Conservation (phyloP, 2,329 filamentous ascomycete genomes). For the Penicillium sp. region DNA sequence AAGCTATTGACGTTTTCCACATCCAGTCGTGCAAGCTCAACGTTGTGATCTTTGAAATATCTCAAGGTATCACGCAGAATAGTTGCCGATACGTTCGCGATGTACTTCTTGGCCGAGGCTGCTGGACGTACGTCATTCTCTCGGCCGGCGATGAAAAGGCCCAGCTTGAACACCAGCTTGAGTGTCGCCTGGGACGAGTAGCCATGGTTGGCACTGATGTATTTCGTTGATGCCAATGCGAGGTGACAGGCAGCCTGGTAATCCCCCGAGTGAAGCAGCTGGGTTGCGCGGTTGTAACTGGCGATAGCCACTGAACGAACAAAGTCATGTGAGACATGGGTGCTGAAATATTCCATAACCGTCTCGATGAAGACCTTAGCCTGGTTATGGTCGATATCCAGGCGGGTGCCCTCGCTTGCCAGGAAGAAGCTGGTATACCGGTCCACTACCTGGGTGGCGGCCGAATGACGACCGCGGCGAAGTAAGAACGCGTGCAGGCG, state of each 20-base stretch:
- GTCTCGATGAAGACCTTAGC: slow-evolving; percentile 31
- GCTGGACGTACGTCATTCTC: slow-evolving; percentile 32
- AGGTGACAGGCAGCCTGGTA: slow-evolving; percentile 36
- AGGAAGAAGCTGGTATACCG: slow-evolving; percentile 35
- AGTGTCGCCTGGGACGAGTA: slow-evolving; percentile 31
- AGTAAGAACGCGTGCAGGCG: slow-evolving; percentile 36
- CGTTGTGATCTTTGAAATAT: slow-evolving; percentile 40
- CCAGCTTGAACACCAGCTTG: slow-evolving; percentile 37
- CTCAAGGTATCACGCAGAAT: slow-evolving; percentile 44
- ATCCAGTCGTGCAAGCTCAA: slow-evolving; percentile 44
- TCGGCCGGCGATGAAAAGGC: slow-evolving; percentile 37
- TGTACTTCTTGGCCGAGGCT: slow-evolving; percentile 38
- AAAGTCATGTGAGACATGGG: slow-evolving; percentile 34
- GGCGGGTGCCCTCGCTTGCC: slow-evolving; percentile 29
- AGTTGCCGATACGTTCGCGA: slow-evolving; percentile 39
- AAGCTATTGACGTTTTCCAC: slow-evolving; percentile 44
- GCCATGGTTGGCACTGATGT: slow-evolving; percentile 32
- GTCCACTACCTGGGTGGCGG: slow-evolving; percentile 28
- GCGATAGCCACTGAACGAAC: slow-evolving; percentile 39
- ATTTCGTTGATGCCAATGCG: slow-evolving; percentile 33
- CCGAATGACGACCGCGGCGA: slow-evolving; percentile 21
- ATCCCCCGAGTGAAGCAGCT: slow-evolving; percentile 28
- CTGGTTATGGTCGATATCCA: slow-evolving; percentile 24
- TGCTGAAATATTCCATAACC: slow-evolving; percentile 35
- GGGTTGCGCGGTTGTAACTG: slow-evolving; percentile 25